Evolutionary conservation across 768 basidiomycete species (phyloP), one percentile per base, ranked within the genome.

Genomic region (Boletus rex-veris): DNA sequence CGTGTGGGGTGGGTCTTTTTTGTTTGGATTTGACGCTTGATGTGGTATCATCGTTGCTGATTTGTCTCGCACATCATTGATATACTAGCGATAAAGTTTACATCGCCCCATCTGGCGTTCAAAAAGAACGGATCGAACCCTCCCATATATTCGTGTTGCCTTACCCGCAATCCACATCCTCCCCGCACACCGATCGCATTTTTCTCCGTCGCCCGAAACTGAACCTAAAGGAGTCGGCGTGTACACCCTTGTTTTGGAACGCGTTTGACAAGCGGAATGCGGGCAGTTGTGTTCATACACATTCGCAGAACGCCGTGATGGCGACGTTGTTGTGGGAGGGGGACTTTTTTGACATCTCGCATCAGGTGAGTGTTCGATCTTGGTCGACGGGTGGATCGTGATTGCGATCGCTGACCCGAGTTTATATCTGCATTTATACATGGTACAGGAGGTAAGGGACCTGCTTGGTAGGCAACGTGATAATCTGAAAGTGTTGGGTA

Each of bases 211-310:
- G 85, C 26, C 91, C 92, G 10, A 74, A 76, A 11, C 67, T 76
- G 56, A 80, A 83, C 53, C 76, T 94, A 55, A 92, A 90, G 62
- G 90, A 94, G 63, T 90, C 87, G 1, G 88, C 88, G 0, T 94
- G 92, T 68, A 93, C 92, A 0, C 92, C 92, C 12, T 75, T 93
- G 15, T 95, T 95, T 75, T 94, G 90, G 90, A 92, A 92, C 64
- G 90, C 92, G 3, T 95, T 92, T 65, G 85, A 86, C 31, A 71
- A 89, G 58, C 77, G 90, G 19, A 74, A 79, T 54, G 90, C 92
- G 3, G 88, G 88, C 1, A 90, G 90, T 41, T 94, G 91, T 62
- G 92, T 95, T 57, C 92, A 94, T 65, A 94, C 92, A 0, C 92
- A 94, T 65, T 91, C 88, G 0, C 92, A 94, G 66, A 83, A 93